phyloP scores from a whole-genome alignment of 306 rosid genomes.

The Casuarina glauca region DNA sequence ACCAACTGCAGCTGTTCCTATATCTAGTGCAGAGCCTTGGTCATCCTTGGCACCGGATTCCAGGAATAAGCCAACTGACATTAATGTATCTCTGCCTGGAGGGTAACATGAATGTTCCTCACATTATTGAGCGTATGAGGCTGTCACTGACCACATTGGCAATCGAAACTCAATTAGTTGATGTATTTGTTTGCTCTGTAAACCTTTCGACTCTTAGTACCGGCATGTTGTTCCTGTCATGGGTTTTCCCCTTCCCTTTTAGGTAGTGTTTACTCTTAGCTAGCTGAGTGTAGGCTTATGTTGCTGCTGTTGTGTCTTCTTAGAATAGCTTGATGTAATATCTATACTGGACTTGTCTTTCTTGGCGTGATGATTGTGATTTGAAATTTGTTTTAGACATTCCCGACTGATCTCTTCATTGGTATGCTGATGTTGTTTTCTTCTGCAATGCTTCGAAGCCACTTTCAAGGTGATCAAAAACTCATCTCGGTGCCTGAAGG shows the following conservation, averaged over 20 bases:
- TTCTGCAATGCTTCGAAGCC: neutral
- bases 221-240: slow-evolving; percentile 24
- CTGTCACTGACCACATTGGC: slow-evolving; percentile 40
- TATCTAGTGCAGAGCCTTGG: slow-evolving; percentile 76
- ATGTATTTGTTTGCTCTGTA: slow-evolving; percentile 48
- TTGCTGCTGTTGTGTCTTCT: slow-evolving; percentile 33
- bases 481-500: too few species aligned
- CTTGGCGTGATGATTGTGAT: slow-evolving; percentile 45
- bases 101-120: slow-evolving; percentile 33
- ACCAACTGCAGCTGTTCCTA: slow-evolving; percentile 60
- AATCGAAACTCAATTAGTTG: slow-evolving; percentile 35
- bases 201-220: slow-evolving; percentile 33
- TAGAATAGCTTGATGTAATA: slow-evolving; percentile 53
- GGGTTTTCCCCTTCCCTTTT: slow-evolving; percentile 28
- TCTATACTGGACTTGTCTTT: slow-evolving; percentile 37
- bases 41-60: slow-evolving; percentile 58
- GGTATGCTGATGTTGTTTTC: neutral
- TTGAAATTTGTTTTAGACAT: slow-evolving; percentile 18
- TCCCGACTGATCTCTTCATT: neutral
- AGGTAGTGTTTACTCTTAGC: slow-evolving; percentile 28
- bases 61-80: slow-evolving; percentile 65
- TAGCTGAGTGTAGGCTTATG: slow-evolving; percentile 42
- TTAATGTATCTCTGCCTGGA: slow-evolving; percentile 64
- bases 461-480: too few species aligned
- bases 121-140: slow-evolving; percentile 11